Base-by-base conservation (phyloP, 176 grass and related monocot species). In the Zizania latifolia region DNA sequence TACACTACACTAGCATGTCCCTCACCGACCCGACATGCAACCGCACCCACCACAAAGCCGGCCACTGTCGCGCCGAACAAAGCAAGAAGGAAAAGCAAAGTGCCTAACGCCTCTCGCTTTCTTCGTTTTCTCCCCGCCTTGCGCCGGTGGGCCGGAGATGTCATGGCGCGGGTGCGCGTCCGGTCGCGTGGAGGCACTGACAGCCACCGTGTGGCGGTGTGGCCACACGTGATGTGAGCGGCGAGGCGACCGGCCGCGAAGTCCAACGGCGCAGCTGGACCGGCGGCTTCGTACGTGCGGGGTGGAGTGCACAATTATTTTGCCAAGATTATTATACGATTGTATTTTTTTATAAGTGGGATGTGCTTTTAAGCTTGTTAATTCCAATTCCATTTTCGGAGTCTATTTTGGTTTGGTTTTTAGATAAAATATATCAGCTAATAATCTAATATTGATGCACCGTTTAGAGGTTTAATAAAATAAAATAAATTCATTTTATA, bases 21-120 rank as follows among this genome's bases (percentile, higher is more conserved):
- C 86, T 88, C 80, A 68, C 69, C 69, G 68, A 79, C 87, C 82
- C 54, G 74, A 67, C 79, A 77, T 32, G 67, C 69, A 31, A 64
- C 82, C 45, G 21, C 46, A 71, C 37, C 66, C 82, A 61, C 55
- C 72, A 69, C 40, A 16, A 35, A 68, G 39, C 30, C 46, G 29
- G 64, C 50, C 69, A 68, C 17, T 32, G 62, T 51, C 70, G 70
- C 54, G 26, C 40, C 70, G 22, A 54, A 27, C 48, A 79, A 78
- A 78, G 83, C 59, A 53, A 6, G 14, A 78, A 77, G 68, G 73
- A 41, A 45, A 10, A 21, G 12, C 14, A 7, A 17, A 16, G 15
- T 3, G 21, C 23, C 23, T 17, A 24, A 53, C 53, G 22, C 19
- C 6, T 60, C 38, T 39, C 15, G 5, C 38, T 33, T 5, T 46